Conservation (phyloP, 164 flowering plant species). For the Cinnamomum chago region DNA sequence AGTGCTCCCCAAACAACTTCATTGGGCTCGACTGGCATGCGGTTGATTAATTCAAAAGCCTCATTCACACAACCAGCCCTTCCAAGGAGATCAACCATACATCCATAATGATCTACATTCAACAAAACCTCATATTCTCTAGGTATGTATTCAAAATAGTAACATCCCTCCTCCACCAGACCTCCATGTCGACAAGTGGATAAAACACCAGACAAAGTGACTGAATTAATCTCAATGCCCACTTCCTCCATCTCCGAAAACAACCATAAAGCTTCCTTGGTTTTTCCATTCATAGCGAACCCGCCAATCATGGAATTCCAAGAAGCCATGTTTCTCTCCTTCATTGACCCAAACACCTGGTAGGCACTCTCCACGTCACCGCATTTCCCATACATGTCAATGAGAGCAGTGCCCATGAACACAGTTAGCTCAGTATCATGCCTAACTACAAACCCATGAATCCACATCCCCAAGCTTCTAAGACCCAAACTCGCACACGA, state of each 20-base stretch:
- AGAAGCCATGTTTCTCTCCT: conserved; percentile 17
- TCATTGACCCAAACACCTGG: conserved; percentile 17
- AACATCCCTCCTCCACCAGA: conserved; percentile 17
- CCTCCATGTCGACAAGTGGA: conserved; percentile 29
- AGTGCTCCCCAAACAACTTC: conserved; percentile 24
- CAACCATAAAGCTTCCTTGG: conserved; percentile 2
- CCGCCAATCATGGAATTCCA: conserved; percentile 15
- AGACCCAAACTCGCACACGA: conserved; percentile 8
- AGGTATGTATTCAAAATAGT: conserved; percentile 20
- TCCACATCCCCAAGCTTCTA: neutral
- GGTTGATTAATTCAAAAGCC: conserved; percentile 22
- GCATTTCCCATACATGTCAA: conserved; percentile 16
- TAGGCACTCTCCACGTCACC: conserved; percentile 23
- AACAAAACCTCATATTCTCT: conserved; percentile 20
- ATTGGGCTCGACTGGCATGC: conserved; percentile 30
- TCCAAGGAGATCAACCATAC: conserved; percentile 33
- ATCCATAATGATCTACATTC: conserved; percentile 18
- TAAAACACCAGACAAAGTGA: conserved; percentile 33
- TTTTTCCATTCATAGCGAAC: conserved; percentile 11
- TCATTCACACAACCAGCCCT: conserved; percentile 22
- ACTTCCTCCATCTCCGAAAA: conserved; percentile 2
- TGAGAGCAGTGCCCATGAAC: conserved; percentile 9
- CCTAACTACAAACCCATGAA: conserved; percentile 14
- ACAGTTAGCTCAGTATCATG: conserved; percentile 3
- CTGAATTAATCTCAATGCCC: conserved; percentile 22